Evolutionary conservation across 2,329 filamentous ascomycete species (phyloP).

Genomic region (Fusarium agapanthi): DNA sequence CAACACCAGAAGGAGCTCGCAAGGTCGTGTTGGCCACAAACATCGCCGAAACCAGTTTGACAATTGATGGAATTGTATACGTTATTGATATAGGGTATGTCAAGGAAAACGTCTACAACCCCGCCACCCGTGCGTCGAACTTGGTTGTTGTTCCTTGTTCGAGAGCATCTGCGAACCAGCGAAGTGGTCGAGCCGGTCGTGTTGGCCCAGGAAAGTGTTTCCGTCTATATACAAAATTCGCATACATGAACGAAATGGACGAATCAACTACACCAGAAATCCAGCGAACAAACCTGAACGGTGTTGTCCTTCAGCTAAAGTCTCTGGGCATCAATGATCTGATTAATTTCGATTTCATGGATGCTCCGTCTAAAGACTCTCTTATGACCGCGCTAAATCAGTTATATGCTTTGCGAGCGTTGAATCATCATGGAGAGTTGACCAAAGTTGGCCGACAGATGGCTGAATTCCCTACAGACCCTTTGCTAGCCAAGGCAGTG

Average conservation of each 20-base stretch:
- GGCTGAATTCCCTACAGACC: slow-evolving; percentile 93
- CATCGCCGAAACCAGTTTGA: slow-evolving; percentile 95
- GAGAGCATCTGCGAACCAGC: slow-evolving; percentile 89
- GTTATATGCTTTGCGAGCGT: slow-evolving; percentile 86
- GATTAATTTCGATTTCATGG: slow-evolving; percentile 95
- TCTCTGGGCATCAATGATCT: slow-evolving; percentile 92
- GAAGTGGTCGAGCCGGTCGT: slow-evolving; percentile 90
- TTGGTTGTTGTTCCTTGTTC: slow-evolving; percentile 92
- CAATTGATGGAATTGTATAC: slow-evolving; percentile 94
- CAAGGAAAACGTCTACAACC: slow-evolving; percentile 95
- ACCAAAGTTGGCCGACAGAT: slow-evolving; percentile 93
- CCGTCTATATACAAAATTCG: slow-evolving; percentile 90
- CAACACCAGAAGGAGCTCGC: slow-evolving; percentile 82
- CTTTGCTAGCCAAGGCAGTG: slow-evolving; percentile 89
- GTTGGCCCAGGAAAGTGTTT: slow-evolving; percentile 94
- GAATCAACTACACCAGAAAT: slow-evolving; percentile 94
- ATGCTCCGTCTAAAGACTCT: slow-evolving; percentile 88
- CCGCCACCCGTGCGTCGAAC: slow-evolving; percentile 90
- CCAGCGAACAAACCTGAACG: slow-evolving; percentile 86
- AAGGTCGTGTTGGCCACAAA: slow-evolving; percentile 97
- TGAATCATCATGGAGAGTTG: slow-evolving; percentile 88
- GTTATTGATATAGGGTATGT: slow-evolving; percentile 96
- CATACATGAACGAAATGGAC: slow-evolving; percentile 94
- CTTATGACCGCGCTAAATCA: slow-evolving; percentile 90
- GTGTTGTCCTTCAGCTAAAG: slow-evolving; percentile 85